Conservation (phyloP, 2,329 filamentous ascomycete species). For the Talaromyces albobiverticillius region DNA sequence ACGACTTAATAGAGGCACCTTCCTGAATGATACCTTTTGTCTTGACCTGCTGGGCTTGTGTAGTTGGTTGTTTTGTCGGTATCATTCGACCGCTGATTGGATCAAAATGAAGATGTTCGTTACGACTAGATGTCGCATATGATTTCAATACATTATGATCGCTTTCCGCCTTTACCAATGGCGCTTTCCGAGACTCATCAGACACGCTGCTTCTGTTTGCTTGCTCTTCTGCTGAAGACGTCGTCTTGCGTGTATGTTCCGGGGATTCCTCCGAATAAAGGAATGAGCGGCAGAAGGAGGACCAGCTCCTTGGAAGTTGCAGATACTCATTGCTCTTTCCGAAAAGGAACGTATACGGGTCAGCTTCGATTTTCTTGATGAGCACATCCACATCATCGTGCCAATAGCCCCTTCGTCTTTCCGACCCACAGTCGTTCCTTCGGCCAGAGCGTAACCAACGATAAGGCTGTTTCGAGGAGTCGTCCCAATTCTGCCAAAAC, state of each 20-base stretch:
- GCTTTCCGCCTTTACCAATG: not conserved
- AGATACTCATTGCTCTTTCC: conserved; percentile 31
- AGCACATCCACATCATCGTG: conserved; percentile 31
- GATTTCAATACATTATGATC: not conserved
- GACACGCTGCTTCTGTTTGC: not conserved
- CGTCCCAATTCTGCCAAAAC: conserved; percentile 2
- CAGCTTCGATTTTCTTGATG: conserved; percentile 32
- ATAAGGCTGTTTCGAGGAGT: not conserved
- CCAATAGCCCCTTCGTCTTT: conserved; percentile 22
- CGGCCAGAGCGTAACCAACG: not conserved
- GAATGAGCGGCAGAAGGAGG: conserved; percentile 9
- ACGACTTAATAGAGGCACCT: not conserved
- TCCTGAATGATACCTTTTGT: not conserved
- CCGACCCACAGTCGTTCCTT: conserved; percentile 14
- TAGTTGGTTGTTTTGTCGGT: not conserved
- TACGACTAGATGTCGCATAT: not conserved
- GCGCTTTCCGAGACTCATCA: not conserved
- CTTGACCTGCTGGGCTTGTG: not conserved
- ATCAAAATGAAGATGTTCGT: conserved; percentile 7
- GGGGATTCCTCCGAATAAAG: not conserved
- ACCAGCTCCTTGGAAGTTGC: conserved; percentile 10
- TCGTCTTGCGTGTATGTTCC: not conserved
- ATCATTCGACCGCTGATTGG: conserved; percentile 14
- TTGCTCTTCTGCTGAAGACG: not conserved
- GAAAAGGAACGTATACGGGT: conserved; percentile 42